Conservation (phyloP, 2,329 filamentous ascomycete genomes). For the Tothia fuscella region DNA sequence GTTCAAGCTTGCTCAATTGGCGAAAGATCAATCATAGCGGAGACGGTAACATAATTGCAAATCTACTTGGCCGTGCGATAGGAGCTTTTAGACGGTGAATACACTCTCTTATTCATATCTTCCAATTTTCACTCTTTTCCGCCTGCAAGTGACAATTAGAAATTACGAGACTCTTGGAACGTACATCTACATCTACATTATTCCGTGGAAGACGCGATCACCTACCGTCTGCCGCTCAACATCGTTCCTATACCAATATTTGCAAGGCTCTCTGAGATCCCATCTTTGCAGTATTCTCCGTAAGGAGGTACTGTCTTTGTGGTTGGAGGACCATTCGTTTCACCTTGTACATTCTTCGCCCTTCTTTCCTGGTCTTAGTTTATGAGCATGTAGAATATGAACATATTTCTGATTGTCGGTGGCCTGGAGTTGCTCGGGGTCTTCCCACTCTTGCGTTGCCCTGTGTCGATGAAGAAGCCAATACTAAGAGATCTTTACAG, state of each 20-base stretch:
- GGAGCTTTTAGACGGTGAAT: neutral
- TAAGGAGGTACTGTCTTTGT: neutral
- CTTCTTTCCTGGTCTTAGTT: too few species aligned
- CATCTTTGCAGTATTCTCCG: slow-evolving; percentile 1
- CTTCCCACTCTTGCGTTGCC: too few species aligned
- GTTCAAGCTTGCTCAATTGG: slow-evolving; percentile 60
- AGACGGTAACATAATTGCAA: neutral
- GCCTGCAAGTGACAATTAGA: neutral
- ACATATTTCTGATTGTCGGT: too few species aligned
- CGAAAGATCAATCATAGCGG: slow-evolving; percentile 13
- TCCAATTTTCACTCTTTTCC: neutral
- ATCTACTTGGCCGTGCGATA: neutral
- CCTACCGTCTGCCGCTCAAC: neutral
- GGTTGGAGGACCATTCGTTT: slow-evolving; percentile 9
- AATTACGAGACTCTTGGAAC: slow-evolving; percentile 4
- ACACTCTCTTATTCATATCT: neutral
- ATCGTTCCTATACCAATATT: neutral
- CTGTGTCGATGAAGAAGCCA: too few species aligned
- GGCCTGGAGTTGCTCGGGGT: too few species aligned
- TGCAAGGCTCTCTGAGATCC: slow-evolving; percentile 1
- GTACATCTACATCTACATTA: neutral
- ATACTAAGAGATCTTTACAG: too few species aligned
- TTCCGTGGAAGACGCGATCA: neutral
- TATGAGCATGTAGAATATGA: too few species aligned
- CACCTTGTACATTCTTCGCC: slow-evolving; percentile 11